Conservation (phyloP, 176 grass and related monocot genomes). For the Poa pratensis region DNA sequence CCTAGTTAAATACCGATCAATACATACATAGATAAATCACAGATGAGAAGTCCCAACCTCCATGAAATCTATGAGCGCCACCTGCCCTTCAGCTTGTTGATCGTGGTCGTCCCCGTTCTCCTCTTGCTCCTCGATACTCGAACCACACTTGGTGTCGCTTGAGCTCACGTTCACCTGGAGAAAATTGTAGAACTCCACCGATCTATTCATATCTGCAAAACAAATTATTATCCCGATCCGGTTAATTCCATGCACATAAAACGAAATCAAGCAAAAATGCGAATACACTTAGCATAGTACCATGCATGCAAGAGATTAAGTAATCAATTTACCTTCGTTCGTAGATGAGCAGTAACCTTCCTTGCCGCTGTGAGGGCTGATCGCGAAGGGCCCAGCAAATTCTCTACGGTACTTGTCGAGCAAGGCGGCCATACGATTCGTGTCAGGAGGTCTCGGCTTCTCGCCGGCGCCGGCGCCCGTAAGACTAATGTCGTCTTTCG, state of each 20-base stretch:
- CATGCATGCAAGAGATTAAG: not conserved
- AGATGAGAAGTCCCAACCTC: constrained; percentile 70
- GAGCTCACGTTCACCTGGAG: constrained; percentile 84
- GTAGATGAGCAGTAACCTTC: constrained; percentile 50
- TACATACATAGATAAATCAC: constrained; percentile 52
- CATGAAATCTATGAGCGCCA: constrained; percentile 89
- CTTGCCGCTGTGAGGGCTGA: constrained; percentile 47
- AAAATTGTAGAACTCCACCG: constrained; percentile 84
- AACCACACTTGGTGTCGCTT: constrained; percentile 79
- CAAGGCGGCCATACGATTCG: constrained; percentile 52
- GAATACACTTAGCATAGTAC: not conserved
- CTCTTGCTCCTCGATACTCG: constrained; percentile 80
- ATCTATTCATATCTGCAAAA: constrained; percentile 62
- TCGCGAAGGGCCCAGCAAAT: constrained; percentile 42
- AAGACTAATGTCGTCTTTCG: constrained; percentile 34
- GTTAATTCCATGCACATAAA: not conserved
- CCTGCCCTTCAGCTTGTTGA: constrained; percentile 45
- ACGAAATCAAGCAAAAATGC: constrained; percentile 1
- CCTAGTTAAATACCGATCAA: constrained; percentile 55
- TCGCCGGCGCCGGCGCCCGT: constrained; percentile 10
- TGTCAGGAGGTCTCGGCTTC: constrained; percentile 19
- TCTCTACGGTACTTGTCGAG: constrained; percentile 65
- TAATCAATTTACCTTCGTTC: constrained; percentile 58
- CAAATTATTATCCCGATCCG: not conserved
- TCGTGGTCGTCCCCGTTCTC: constrained; percentile 46